phyloP scores from a whole-genome alignment of 2,329 filamentous ascomycete species.

The Phaeoacremonium minimum region DNA sequence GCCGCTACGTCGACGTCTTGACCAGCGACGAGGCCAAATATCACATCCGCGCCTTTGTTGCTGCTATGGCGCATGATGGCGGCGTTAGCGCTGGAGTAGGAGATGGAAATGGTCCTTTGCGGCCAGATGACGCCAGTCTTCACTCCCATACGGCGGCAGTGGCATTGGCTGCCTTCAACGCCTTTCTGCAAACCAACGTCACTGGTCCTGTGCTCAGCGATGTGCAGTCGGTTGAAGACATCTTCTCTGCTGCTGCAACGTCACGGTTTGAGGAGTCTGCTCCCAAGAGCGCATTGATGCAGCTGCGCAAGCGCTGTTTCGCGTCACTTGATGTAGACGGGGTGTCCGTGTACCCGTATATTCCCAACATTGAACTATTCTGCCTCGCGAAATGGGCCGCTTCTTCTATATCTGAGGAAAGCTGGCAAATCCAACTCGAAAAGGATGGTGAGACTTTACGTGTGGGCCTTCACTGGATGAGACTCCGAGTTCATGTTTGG shows the following conservation, averaged over 20 bases:
- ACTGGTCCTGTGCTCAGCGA: conserved; percentile 73
- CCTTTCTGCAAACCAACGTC: conserved; percentile 82
- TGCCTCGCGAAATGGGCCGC: conserved; percentile 61
- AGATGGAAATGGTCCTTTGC: too few relatives aligned
- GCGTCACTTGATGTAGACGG: conserved; percentile 73
- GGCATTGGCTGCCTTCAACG: conserved; percentile 66
- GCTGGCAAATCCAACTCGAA: conserved; percentile 16
- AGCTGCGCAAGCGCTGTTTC: conserved; percentile 58
- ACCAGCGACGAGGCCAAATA: conserved; percentile 7
- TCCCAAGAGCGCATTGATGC: neutral
- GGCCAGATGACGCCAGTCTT: too few relatives aligned
- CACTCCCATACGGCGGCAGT: conserved; percentile 39
- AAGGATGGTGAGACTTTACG: conserved; percentile 26
- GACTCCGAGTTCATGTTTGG: conserved; percentile 70
- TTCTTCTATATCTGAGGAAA: too few relatives aligned
- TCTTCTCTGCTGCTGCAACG: conserved; percentile 35
- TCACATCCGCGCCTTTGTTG: conserved; percentile 12
- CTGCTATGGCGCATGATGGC: neutral
- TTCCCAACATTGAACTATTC: conserved; percentile 80
- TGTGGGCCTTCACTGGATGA: conserved; percentile 49
- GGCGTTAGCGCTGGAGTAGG: too few relatives aligned
- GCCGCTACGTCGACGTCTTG: conserved; percentile 16
- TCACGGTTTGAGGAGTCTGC: conserved; percentile 2
- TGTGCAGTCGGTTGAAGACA: conserved; percentile 20
- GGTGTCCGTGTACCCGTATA: conserved; percentile 78